Evolutionary conservation across 2,329 filamentous ascomycete genomes (phyloP), one percentile per base, ranked within the genome.

Genomic region (Fusarium fracticaudum): DNA sequence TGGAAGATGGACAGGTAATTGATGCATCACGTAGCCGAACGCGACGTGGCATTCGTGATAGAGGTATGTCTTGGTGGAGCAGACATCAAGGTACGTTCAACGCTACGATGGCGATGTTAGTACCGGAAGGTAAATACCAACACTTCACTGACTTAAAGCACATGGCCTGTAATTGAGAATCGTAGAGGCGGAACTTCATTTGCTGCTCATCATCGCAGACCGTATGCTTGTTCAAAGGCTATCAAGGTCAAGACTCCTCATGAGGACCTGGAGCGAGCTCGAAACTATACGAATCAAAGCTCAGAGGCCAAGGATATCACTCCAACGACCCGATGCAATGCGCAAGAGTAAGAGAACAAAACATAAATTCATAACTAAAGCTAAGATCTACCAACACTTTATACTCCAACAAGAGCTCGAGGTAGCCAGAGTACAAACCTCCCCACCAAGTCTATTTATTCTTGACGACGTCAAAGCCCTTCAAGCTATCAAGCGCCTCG

Each of bases 391-490:
- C 33, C 35, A 17, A 24, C 51, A 24, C 51, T 29, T 38, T 1
- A n/a, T 38, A 38, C 51, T 54, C 51, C 20, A 54, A 10, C 51
- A 54, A 54, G 35, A 54, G 51, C 51, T 38, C 51, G 51, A 54
- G 51, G 22, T 54, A 38, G 51, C 51, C 20, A 22, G 51, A 29
- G 35, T 38, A 40, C 24, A 18, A 38, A 22, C 47, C 24, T 24
- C 24, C 24, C 24, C 24, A 24, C 2, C n/a, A 38, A 26, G 2
- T 38, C 51, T 48, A 57, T 43, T 57, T 29, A 7, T 65, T 65
- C 65, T 77, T 76, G 14, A 77, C 67, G 13, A 76, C 51, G 11
- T 77, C 71, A 20, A 77, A 77, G 1, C 76, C 76, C 37, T 77
- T 48, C 63, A 76, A 40, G 2, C 4, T 33, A 47, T 77, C 76